Evolutionary conservation across 352 stramenopile species (phyloP).

Genomic region (Aphanomyces astaci): DNA sequence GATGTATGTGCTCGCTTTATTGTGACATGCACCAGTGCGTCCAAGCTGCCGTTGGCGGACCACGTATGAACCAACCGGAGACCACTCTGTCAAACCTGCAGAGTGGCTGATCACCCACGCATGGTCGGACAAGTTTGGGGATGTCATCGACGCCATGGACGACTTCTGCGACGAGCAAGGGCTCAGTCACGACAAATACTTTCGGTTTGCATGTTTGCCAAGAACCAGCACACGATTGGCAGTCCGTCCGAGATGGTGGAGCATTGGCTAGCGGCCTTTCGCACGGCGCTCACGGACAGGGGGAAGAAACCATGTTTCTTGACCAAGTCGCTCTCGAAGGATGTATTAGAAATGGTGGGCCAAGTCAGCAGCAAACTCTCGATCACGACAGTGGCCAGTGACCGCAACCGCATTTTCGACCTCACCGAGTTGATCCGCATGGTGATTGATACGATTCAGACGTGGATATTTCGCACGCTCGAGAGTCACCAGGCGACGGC

Average conservation of each 20-base stretch:
- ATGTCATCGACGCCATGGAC: neutral
- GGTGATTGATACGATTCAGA: neutral
- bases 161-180: neutral
- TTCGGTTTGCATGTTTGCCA: constrained; percentile 13
- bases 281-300: neutral
- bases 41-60: constrained; percentile 1
- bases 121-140: constrained; percentile 14
- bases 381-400: neutral
- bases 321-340: too few relatives aligned
- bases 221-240: neutral
- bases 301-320: neutral
- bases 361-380: neutral
- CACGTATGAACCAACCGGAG: neutral
- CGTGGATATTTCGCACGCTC: neutral
- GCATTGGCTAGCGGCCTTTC: neutral
- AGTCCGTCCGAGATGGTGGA: neutral
- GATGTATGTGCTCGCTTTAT: neutral
- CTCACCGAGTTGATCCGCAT: constrained; percentile 1
- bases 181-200: neutral
- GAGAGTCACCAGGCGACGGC: neutral
- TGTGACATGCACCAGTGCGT: neutral
- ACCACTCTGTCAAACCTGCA: neutral
- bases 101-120: constrained; percentile 17
- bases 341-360: neutral
- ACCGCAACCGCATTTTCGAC: neutral